A percentile compares a stretch with the other conserved stretches of the same genome.
These are phyloP conservation scores for Geranium incanum DNA, from an alignment of 441 rosid species.

Conservation along the genomic window DNA sequence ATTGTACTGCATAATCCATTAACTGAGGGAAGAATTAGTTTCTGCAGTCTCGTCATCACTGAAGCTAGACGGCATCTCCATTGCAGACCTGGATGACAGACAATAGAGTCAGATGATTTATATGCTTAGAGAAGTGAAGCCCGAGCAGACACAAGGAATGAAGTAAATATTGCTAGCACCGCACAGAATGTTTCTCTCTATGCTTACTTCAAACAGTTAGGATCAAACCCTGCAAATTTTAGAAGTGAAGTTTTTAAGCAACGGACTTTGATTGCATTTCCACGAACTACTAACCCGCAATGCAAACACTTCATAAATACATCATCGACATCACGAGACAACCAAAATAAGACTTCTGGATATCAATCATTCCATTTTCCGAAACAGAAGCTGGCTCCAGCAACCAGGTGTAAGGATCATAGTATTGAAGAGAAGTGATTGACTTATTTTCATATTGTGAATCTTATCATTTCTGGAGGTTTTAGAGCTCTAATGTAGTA, in stretches of 20 bases:
- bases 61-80: conserved; percentile 48
- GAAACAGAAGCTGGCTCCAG: too few relatives aligned
- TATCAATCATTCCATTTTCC: not conserved
- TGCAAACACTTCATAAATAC: not conserved
- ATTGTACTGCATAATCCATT: conserved; percentile 7
- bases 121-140: not conserved
- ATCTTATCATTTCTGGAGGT: too few relatives aligned
- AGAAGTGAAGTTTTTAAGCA: too few relatives aligned
- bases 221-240: too few relatives aligned
- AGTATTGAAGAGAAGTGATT: too few relatives aligned
- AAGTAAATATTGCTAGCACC: not conserved
- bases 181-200: too few relatives aligned
- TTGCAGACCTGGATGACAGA: conserved; percentile 33
- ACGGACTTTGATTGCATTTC: not conserved
- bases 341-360: not conserved
- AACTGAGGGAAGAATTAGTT: conserved; percentile 46
- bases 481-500: too few relatives aligned
- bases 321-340: not conserved
- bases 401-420: too few relatives aligned
- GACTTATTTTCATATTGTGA: too few relatives aligned
- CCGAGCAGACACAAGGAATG: too few relatives aligned
- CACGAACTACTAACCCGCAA: not conserved
- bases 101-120: conserved; percentile 10
- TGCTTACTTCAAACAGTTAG: too few relatives aligned
- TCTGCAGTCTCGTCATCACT: conserved; percentile 65